phyloP scores from a whole-genome alignment of 2,329 filamentous ascomycete genomes.

The Anthostomella pinea region DNA sequence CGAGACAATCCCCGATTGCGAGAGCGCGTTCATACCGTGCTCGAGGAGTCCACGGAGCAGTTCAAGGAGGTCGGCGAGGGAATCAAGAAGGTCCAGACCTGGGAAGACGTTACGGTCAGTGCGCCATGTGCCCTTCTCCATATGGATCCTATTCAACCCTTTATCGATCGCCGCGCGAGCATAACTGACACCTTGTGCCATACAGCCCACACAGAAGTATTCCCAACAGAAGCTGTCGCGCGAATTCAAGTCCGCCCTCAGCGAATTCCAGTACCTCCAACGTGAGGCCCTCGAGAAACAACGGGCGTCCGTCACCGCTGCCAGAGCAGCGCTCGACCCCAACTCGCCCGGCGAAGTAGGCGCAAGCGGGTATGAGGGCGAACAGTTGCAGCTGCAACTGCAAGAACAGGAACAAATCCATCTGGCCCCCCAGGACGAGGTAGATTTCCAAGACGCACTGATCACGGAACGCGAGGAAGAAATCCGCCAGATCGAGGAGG shows the following conservation, averaged over 20 bases:
- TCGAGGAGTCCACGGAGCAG: slow-evolving; percentile 80
- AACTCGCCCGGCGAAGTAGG: slow-evolving; percentile 33
- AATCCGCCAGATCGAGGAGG: slow-evolving; percentile 96
- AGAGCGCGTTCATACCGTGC: slow-evolving; percentile 81
- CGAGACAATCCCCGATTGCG: slow-evolving; percentile 88
- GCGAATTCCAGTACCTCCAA: slow-evolving; percentile 92
- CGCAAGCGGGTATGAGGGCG: slow-evolving; percentile 25
- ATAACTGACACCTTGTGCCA: too few species aligned
- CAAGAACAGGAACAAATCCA: slow-evolving; percentile 73
- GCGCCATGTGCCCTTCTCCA: too few species aligned
- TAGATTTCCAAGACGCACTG: slow-evolving; percentile 93
- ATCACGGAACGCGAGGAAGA: slow-evolving; percentile 96
- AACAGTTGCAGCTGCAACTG: slow-evolving; percentile 49
- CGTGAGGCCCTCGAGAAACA: slow-evolving; percentile 89
- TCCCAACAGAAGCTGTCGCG: slow-evolving; percentile 92
- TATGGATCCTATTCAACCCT: too few species aligned
- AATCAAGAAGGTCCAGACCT: slow-evolving; percentile 86
- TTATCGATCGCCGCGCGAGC: too few species aligned
- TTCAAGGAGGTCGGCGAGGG: slow-evolving; percentile 94
- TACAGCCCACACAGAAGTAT: slow-evolving; percentile 88
- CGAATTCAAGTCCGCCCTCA: slow-evolving; percentile 84
- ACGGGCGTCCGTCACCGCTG: slow-evolving; percentile 78
- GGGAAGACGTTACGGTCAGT: slow-evolving; percentile 77
- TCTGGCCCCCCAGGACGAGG: slow-evolving; percentile 86
- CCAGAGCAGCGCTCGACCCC: slow-evolving; percentile 73